Evolutionary conservation across 2,329 filamentous ascomycete genomes (phyloP), one percentile per base, ranked within the genome.

Genomic region (Colletotrichum cordylinicola): DNA sequence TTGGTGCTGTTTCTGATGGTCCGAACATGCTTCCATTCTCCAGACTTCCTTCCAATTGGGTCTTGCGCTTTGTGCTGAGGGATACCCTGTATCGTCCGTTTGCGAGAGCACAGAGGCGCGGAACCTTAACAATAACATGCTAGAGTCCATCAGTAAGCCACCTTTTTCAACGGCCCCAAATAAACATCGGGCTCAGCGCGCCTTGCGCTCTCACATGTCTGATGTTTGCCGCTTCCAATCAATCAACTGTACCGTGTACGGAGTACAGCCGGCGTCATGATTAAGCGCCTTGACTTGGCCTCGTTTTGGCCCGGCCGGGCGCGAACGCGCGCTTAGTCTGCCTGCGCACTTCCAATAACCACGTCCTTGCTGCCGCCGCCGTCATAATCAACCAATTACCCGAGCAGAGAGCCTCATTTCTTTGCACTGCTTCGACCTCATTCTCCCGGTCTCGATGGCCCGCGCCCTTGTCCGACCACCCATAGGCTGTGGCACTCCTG

Each of bases 21-120:
- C 72, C 72, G 72, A 74, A 70, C 72, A 70, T 55, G 29, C 43
- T 67, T 48, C 67, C 48, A 35, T 65, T 56, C n/a, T 48, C 43
- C 27, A 39, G n/a, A 55, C 18, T 35, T 31, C 37, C 35, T 27
- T 29, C 27, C 35, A 67, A 12, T 13, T 33, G n/a, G 31, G n/a
- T 43, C 43, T 21, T 13, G 43, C 43, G n/a, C n/a, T 21, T 24
- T 21, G 43, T 52, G 39, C 39, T 48, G n/a, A 52, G 43, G 43
- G n/a, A 21, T 52, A n/a, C 43, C 43, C 43, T 52, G 43, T 16
- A 24, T 52, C 43, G 43, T 52, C 43, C 43, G n/a, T 21, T 52
- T 12, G n/a, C 12, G 43, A 52, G n/a, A 52, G 43, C 43, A 52
- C 43, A 52, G n/a, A 52, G 43, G 43, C 12, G n/a, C 18, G n/a